A percentile compares a stretch with the other conserved stretches of the same genome.
phyloP scores from a whole-genome alignment of 2,329 filamentous ascomycete species.

The Chaetomium sp. region DNA sequence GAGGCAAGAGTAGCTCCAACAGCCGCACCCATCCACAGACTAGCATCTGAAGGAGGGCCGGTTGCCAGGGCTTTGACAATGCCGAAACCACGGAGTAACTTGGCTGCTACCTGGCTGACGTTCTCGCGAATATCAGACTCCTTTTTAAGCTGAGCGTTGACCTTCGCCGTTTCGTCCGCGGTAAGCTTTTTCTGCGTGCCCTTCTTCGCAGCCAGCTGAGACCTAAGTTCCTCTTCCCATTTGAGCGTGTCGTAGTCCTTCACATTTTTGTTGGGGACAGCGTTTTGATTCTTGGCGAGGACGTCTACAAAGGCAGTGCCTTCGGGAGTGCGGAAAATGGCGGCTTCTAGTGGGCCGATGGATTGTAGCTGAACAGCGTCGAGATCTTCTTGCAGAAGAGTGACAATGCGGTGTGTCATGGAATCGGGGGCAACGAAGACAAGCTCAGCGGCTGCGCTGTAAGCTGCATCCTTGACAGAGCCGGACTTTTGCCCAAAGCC shows the following conservation, averaged over 20 bases:
- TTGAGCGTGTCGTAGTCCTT: conserved; percentile 95
- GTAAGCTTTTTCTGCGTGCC: conserved; percentile 87
- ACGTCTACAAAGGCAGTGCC: conserved; percentile 87
- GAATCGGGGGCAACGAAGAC: conserved; percentile 85
- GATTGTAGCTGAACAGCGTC: conserved; percentile 60
- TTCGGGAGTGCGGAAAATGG: conserved; percentile 86
- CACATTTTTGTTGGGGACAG: conserved; percentile 74
- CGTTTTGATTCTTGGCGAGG: conserved; percentile 70
- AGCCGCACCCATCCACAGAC: conserved; percentile 79
- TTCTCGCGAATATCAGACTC: conserved; percentile 71
- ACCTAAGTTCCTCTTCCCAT: conserved; percentile 90
- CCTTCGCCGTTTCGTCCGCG: conserved; percentile 79
- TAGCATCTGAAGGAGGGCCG: conserved; percentile 83
- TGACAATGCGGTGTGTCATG: conserved; percentile 69
- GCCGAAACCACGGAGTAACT: conserved; percentile 74
- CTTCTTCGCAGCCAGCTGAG: conserved; percentile 87
- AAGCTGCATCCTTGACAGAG: conserved; percentile 62
- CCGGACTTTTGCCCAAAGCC: conserved; percentile 42
- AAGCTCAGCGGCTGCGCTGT: conserved; percentile 78
- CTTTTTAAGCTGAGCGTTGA: conserved; percentile 84
- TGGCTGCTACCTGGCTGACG: conserved; percentile 63
- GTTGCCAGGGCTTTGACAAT: conserved; percentile 76
- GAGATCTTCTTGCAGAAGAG: conserved; percentile 68
- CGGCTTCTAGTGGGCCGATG: conserved; percentile 80
- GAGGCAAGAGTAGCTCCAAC: conserved; percentile 65